Evolutionary conservation across 345 rosid species (phyloP), one percentile per base, ranked within the genome.

Genomic region (Bruguiera gymnorhiza): DNA sequence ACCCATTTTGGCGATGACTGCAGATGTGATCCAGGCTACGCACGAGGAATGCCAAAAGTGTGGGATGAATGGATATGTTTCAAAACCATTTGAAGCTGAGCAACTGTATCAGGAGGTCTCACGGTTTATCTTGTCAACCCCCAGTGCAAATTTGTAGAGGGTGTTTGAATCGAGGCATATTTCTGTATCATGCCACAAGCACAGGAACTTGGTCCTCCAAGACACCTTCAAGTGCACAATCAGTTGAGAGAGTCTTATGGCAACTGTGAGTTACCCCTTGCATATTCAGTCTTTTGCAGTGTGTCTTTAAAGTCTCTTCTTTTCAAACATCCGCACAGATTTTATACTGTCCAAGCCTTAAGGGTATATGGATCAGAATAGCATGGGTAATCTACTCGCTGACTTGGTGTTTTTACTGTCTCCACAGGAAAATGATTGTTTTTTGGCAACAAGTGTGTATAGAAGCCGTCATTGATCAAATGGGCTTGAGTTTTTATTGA

Each of bases 1-100:
- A 6, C 90, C 93, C 2, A 83, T 94, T 67, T 78, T 94, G 79
- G 98, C 98, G 70, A 94, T 91, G 98, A 94, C 98, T 0, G 98
- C 98, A 46, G 98, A 94, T 62, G 97, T 91, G 39, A 88, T 94
- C 71, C 96, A 94, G 62, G 97, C 98, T 52, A 91, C 95, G 1
- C 86, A 86, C 8, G 92, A 86, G 76, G 73, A 82, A 70, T 91
- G 97, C 77, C 70, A 76, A 2, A 75, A 60, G 68, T 72, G 74
- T 34, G 92, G 87, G 52, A 90, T 90, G 97, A 87, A 90, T 75
- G 97, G 94, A 50, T 88, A 91, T 74, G 94, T 91, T 67, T 91
- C 97, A 18, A 91, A 91, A 66, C 97, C 97, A n/a, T 91, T 91
- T 58, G 95, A 91, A 84, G 87, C 91, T 46, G 88, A 87, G 68